Base-by-base conservation (phyloP, 1,284 basidiomycete genomes). In the Singerocomus rubriflavus region DNA sequence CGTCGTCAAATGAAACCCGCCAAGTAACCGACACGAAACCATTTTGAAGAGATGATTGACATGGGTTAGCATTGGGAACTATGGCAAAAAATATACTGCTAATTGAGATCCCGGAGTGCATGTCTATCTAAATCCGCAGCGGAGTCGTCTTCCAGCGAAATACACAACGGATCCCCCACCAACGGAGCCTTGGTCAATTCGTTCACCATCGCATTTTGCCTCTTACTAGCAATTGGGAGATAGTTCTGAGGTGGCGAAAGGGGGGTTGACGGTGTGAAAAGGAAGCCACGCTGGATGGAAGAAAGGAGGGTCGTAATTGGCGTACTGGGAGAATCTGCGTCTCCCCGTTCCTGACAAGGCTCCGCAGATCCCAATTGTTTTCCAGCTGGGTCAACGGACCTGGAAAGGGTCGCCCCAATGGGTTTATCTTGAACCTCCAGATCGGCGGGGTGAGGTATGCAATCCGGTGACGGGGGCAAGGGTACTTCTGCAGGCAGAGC, bases 271-370 rank as follows among this genome's bases (percentile, higher is more conserved):
- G 83, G 83, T 7, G 82, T 82, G 57, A 79, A 78, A 29, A 84
- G 64, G 65, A 88, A 89, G 13, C 84, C 85, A 25, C 73, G 77
- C 57, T 88, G 77, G 52, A 88, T 89, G 4, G 82, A 84, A 31
- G 76, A 74, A 34, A 89, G 72, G 34, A 88, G 73, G 7, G 78
- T 72, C 2, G 86, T 85, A 46, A 88, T 88, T 1, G 86, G 85
- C 27, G 85, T 88, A 56, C 77, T 72, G 14, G 68, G 64, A 29
- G 52, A 25, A 14, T 21, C 47, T 1, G 34, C 33, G 11, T 53
- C 37, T 16, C 38, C 40, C n/a, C 46, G 46, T 17, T 46, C 50
- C 12, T 46, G 50, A 43, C 40, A 44, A 35, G 35, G 12, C 6
- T 49, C 55, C 17, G 8, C 38, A 25, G 50, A 17, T 46, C 5